Base-by-base conservation (phyloP, 78 protist genomes). In the Guillardia theta region DNA sequence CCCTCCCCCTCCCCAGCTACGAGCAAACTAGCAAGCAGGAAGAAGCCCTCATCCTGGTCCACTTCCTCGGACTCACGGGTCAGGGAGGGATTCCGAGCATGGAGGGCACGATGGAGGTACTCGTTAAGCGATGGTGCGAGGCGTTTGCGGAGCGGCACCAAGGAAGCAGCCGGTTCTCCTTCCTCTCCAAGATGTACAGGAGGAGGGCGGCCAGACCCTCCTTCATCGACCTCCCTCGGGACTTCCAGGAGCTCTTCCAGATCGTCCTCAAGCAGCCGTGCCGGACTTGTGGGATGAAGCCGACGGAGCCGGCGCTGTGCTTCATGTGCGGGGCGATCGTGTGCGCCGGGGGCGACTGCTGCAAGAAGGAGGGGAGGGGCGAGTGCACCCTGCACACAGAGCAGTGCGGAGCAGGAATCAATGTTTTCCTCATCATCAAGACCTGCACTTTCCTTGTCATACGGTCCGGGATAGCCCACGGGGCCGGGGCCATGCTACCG, bases 251-350 rank as follows among this genome's bases (percentile, higher is more conserved):
- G n/a, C n/a, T n/a, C n/a, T n/a, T n/a, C n/a, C n/a, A n/a, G n/a
- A n/a, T n/a, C n/a, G n/a, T n/a, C n/a, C n/a, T n/a, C n/a, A n/a
- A n/a, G n/a, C n/a, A n/a, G n/a, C n/a, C n/a, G n/a, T n/a, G n/a
- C n/a, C n/a, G n/a, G n/a, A n/a, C n/a, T n/a, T n/a, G n/a, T n/a
- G n/a, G n/a, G n/a, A 30, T 58, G 70, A 30, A 30, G 70, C 70
- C 1, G 39, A 30, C 39, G 70, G 70, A 0, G 70, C 70, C 21
- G 70, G 70, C 64, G 48, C 1, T 30, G 53, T 88, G 93, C 47
- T 21, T 88, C 80, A 45, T 88, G 37, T 88, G 93, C 48, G 93
- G 78, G 22, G 6, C 47, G 77, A n/a, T 88, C 48, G 93, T 88
- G n/a, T 88, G 93, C 93, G 58, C 93, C 12, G 93, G 78, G 36